Conservation (phyloP, 768 basidiomycete genomes). For the Hygrophoropsis aurantiaca region DNA sequence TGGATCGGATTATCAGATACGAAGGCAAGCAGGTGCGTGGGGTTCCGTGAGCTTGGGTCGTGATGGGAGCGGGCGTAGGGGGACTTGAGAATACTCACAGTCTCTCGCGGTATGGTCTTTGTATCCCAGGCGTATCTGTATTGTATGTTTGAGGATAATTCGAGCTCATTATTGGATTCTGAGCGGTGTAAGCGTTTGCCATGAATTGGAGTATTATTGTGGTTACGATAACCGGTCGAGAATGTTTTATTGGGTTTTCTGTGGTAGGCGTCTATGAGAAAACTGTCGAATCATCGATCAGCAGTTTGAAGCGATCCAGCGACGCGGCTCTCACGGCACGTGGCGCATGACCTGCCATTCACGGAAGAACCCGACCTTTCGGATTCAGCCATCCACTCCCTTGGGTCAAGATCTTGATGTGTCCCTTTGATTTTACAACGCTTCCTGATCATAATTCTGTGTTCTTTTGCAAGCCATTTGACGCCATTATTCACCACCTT, state of each 20-base stretch:
- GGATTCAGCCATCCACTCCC: too few relatives aligned
- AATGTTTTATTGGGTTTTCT: slow-evolving; percentile 1
- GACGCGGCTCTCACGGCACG: slow-evolving; percentile 7
- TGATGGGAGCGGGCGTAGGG: slow-evolving; percentile 13
- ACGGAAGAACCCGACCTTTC: too few relatives aligned
- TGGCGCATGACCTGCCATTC: slow-evolving; percentile 1
- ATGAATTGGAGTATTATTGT: slow-evolving; percentile 3
- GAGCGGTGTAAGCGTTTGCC: not conserved
- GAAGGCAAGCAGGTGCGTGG: slow-evolving; percentile 2
- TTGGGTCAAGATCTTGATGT: too few relatives aligned
- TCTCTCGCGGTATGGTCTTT: slow-evolving; percentile 28
- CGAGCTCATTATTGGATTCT: not conserved
- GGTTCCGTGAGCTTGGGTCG: slow-evolving; percentile 11
- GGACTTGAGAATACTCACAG: slow-evolving; percentile 30
- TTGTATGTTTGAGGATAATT: not conserved
- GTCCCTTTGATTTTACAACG: too few relatives aligned
- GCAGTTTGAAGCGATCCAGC: slow-evolving; percentile 5
- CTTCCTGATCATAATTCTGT: too few relatives aligned
- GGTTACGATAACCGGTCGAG: not conserved
- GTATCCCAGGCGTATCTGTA: slow-evolving; percentile 19
- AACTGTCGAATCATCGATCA: slow-evolving; percentile 4
- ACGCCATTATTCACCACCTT: too few relatives aligned
- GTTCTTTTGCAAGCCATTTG: too few relatives aligned
- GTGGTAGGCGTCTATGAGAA: slow-evolving; percentile 6
- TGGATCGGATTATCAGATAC: slow-evolving; percentile 13